These are phyloP conservation scores for Penstemon barbatus DNA, from an alignment of 257 asterid species.

Conservation along the genomic window DNA sequence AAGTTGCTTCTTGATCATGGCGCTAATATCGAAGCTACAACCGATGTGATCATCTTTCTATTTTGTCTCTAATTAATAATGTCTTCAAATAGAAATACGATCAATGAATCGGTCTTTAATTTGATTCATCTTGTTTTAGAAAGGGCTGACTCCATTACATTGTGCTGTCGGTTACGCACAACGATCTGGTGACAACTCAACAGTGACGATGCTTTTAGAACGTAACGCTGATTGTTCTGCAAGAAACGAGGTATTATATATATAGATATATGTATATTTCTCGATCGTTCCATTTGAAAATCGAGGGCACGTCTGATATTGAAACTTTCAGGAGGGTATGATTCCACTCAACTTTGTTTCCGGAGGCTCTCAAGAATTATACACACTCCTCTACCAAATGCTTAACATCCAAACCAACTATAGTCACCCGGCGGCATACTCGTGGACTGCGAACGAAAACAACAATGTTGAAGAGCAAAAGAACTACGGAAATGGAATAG, in stretches of 20 bases:
- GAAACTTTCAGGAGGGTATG: constrained; percentile 64
- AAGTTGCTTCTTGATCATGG: constrained; percentile 37
- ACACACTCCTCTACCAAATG: constrained; percentile 39
- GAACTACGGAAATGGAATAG: constrained; percentile 43
- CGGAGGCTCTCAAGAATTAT: constrained; percentile 47
- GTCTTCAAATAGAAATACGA: no score
- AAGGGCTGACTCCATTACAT: constrained; percentile 45
- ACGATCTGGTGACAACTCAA: constrained; percentile 38
- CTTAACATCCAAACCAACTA: constrained; percentile 17
- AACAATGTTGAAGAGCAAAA: constrained; percentile 44
- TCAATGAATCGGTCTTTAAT: no score
- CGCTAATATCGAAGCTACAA: constrained; percentile 39
- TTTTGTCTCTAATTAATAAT: background rate
- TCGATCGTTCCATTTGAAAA: background rate
- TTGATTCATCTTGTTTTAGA: constrained; percentile 30
- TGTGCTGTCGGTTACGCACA: constrained; percentile 46
- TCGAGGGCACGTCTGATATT: background rate
- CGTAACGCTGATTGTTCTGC: constrained; percentile 43
- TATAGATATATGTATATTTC: background rate
- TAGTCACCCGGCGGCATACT: constrained; percentile 3
- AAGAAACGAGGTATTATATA: constrained; percentile 34
- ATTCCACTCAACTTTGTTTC: constrained; percentile 64
- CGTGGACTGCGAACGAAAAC: constrained; percentile 24
- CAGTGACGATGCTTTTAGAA: constrained; percentile 30
- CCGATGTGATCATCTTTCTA: constrained; percentile 33